Conservation (phyloP, 106 monocot genomes). For the Dioscorea zingiberensis region DNA sequence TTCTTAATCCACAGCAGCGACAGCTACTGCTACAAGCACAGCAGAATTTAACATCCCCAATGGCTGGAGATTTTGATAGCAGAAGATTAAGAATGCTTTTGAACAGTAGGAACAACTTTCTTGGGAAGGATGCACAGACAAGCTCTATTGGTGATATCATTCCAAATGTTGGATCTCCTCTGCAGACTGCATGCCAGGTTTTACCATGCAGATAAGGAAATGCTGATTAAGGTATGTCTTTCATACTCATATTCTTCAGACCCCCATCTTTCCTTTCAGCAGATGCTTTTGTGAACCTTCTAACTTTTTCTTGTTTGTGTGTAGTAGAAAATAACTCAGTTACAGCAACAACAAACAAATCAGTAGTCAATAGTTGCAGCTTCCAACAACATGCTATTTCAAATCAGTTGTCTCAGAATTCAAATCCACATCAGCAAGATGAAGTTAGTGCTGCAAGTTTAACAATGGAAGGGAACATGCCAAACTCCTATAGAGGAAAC, state of each 20-base stretch:
- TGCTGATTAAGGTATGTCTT: constrained; percentile 10
- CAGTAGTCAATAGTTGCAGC: constrained; percentile 37
- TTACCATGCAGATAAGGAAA: constrained; percentile 52
- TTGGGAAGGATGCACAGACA: constrained; percentile 57
- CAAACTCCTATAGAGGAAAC: constrained; percentile 64
- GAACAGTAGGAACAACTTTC: constrained; percentile 38
- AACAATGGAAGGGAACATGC: constrained; percentile 47
- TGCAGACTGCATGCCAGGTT: constrained; percentile 35
- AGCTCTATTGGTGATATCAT: constrained; percentile 46
- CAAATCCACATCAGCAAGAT: constrained; percentile 62
- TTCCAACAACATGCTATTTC: constrained; percentile 52
- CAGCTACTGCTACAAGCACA: constrained; percentile 79
- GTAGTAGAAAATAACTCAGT: constrained; percentile 78
- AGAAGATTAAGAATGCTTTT: constrained; percentile 64
- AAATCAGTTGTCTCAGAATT: constrained; percentile 65
- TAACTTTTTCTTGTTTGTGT: constrained; percentile 19
- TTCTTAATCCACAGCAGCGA: constrained; percentile 72
- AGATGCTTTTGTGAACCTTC: background rate
- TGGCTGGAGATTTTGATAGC: constrained; percentile 56
- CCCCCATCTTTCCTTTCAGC: too few species aligned
- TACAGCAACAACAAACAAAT: constrained; percentile 43
- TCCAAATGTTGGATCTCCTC: constrained; percentile 63
- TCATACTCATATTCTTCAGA: too few species aligned
- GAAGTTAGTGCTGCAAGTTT: constrained; percentile 41
- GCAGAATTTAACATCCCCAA: constrained; percentile 59